These are phyloP conservation scores for Chrysanthemum makinoi DNA, from an alignment of 129 eudicot genomes.

Conservation along the genomic window DNA sequence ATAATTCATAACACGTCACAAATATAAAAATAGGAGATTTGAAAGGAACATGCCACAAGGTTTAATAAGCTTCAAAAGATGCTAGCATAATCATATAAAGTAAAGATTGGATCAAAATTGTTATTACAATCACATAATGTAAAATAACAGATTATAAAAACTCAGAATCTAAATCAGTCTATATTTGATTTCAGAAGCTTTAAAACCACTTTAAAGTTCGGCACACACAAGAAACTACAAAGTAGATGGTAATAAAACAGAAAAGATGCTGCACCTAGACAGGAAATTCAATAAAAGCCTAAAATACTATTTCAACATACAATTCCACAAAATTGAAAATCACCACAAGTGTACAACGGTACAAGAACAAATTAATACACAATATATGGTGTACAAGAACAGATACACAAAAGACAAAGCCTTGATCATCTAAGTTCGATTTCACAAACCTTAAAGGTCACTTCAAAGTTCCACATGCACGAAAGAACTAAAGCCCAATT, in stretches of 20 bases:
- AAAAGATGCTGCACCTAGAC: too few relatives aligned
- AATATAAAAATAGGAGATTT: background rate
- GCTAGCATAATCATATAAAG: background rate
- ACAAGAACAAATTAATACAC: too few relatives aligned
- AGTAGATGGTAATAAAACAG: too few relatives aligned
- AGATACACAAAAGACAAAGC: background rate
- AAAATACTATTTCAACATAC: too few relatives aligned
- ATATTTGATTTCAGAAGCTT: too few relatives aligned
- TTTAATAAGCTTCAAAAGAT: background rate
- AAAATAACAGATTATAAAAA: background rate
- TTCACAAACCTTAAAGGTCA: background rate
- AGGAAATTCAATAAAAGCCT: too few relatives aligned
- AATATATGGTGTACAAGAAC: too few relatives aligned
- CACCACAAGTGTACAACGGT: too few relatives aligned
- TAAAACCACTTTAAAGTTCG: too few relatives aligned
- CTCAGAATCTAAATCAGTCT: too few relatives aligned
- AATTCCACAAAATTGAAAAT: too few relatives aligned
- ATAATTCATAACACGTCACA: background rate
- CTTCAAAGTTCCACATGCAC: background rate
- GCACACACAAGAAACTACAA: too few relatives aligned
- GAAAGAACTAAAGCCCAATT: background rate
- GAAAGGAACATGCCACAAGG: background rate
- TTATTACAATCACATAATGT: background rate
- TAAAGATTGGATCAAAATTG: background rate
- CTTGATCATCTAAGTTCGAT: slow-evolving; percentile 17